phyloP scores from a whole-genome alignment of 1,139 yeast genomes.

The Candida tropicalis region DNA sequence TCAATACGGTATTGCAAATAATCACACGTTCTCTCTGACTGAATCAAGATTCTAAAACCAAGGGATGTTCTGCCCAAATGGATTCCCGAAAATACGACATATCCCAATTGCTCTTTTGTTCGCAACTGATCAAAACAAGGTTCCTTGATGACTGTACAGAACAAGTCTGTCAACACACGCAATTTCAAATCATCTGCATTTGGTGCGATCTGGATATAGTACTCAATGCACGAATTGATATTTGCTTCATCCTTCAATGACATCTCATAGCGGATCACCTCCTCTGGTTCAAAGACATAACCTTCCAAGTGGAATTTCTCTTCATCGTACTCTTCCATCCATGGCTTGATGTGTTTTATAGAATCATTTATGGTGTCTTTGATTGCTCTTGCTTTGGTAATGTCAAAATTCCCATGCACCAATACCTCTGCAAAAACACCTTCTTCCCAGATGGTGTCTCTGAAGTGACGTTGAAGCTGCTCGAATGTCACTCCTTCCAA shows the following conservation, averaged over 20 bases:
- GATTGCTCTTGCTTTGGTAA: slow-evolving; percentile 50
- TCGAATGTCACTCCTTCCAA: slow-evolving; percentile 50
- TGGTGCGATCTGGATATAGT: slow-evolving; percentile 69
- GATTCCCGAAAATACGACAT: slow-evolving; percentile 81
- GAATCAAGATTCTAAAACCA: slow-evolving; percentile 80
- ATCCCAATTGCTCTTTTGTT: slow-evolving; percentile 86
- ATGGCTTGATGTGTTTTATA: slow-evolving; percentile 28
- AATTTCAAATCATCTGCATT: slow-evolving; percentile 31
- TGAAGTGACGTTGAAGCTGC: slow-evolving; percentile 49
- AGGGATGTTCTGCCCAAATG: slow-evolving; percentile 70
- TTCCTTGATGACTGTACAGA: slow-evolving; percentile 75
- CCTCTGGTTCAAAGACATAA: slow-evolving; percentile 45
- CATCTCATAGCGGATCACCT: slow-evolving; percentile 52
- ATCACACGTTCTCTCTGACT: slow-evolving; percentile 77
- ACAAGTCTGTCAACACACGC: slow-evolving; percentile 59
- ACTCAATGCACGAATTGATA: slow-evolving; percentile 83
- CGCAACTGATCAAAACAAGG: slow-evolving; percentile 89
- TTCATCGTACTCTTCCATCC: slow-evolving; percentile 43
- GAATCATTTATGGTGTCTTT: slow-evolving; percentile 22
- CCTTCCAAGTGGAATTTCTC: slow-evolving; percentile 28
- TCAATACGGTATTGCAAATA: slow-evolving; percentile 80
- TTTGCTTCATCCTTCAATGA: slow-evolving; percentile 66
- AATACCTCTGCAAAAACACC: slow-evolving; percentile 68
- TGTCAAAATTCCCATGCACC: slow-evolving; percentile 75
- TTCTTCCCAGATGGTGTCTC: slow-evolving; percentile 41